phyloP scores from a whole-genome alignment of 371 early-diverging fungal species.

The Mucor mucedo region DNA sequence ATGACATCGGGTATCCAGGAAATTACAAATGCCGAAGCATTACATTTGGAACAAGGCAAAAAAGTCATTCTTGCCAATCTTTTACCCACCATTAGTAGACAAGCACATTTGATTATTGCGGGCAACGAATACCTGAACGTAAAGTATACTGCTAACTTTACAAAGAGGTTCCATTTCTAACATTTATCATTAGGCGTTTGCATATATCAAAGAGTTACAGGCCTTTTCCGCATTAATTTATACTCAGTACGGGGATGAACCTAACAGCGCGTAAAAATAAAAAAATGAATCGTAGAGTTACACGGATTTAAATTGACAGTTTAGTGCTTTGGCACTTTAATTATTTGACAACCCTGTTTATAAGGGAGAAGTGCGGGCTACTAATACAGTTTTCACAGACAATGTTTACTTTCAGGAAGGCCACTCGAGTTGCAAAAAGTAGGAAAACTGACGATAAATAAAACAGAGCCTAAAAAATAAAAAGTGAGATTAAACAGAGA shows the following conservation, averaged over 20 bases:
- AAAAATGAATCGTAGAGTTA: no score
- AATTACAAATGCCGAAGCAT: slow-evolving; percentile 26
- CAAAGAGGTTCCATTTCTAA: no score
- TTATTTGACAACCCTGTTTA: no score
- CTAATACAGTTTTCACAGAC: no score
- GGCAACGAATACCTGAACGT: slow-evolving; percentile 86
- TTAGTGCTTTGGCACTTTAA: no score
- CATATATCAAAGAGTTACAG: slow-evolving; percentile 73
- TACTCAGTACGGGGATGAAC: slow-evolving; percentile 61
- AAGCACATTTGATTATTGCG: slow-evolving; percentile 80
- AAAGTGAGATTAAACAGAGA: no score
- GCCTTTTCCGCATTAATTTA: slow-evolving; percentile 78
- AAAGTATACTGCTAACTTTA: background rate
- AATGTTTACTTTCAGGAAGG: no score
- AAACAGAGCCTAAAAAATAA: no score
- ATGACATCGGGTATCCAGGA: slow-evolving; percentile 33
- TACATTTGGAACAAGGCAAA: slow-evolving; percentile 29
- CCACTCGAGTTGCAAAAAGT: no score
- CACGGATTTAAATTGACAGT: no score
- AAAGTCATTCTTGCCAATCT: slow-evolving; percentile 75
- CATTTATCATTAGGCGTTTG: slow-evolving; percentile 50
- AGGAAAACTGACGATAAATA: no score
- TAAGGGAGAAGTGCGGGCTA: no score
- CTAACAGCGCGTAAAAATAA: background rate
- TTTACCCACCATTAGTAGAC: slow-evolving; percentile 77